These are phyloP conservation scores for Cupressus sempervirens DNA, from an alignment of 75 land plant genomes.

Conservation along the genomic window DNA sequence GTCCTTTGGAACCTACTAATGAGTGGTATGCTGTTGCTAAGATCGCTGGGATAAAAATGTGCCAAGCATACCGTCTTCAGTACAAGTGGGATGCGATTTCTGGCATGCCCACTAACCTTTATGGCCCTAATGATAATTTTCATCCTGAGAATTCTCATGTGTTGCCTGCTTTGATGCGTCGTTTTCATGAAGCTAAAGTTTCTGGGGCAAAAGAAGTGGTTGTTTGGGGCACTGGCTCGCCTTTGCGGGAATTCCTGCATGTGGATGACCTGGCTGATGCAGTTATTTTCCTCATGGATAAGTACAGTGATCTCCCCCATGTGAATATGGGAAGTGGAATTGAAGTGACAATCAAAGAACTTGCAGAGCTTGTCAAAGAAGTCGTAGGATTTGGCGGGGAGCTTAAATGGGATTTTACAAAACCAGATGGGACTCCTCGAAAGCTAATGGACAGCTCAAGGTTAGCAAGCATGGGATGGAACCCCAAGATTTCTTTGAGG, in stretches of 20 bases:
- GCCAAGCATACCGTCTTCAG: conserved; percentile 86
- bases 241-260: conserved; percentile 89
- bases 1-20: conserved; percentile 91
- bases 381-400: conserved; percentile 86
- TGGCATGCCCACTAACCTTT: conserved; percentile 95
- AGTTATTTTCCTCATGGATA: conserved; percentile 71
- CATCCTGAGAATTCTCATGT: conserved; percentile 99
- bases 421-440: conserved; percentile 99
- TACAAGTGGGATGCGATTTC: conserved; percentile 84
- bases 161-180: conserved; percentile 78
- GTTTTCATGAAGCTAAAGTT: conserved; percentile 94
- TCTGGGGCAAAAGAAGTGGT: conserved; percentile 68
- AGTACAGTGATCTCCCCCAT: conserved; percentile 71
- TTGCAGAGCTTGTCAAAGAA: conserved; percentile 95
- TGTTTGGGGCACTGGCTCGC: conserved; percentile 97
- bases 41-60: conserved; percentile 98
- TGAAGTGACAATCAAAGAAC: conserved; percentile 91
- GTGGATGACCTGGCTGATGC: conserved; percentile 98
- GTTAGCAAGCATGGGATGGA: conserved; percentile 72
- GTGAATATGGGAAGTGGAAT: conserved; percentile 95
- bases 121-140: conserved; percentile 96
- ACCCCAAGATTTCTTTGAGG: conserved; percentile 60
- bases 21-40: conserved; percentile 98
- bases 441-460: conserved; percentile 91
- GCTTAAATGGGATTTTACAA: conserved; percentile 80